Evolutionary conservation across 2,329 filamentous ascomycete genomes (phyloP).

Genomic region (Lachnellula subtilissima): DNA sequence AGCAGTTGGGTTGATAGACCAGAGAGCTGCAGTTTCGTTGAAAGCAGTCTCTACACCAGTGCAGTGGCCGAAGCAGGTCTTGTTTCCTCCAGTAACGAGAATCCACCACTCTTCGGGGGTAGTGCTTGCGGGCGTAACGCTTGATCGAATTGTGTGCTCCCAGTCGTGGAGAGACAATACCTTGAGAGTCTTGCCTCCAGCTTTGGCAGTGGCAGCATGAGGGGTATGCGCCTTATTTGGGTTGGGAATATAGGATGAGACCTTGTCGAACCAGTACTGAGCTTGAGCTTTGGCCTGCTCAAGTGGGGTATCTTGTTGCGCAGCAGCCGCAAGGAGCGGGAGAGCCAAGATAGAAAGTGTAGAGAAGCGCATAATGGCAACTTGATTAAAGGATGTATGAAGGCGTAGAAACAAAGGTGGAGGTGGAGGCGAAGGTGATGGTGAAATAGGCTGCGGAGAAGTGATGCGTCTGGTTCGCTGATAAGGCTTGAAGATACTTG

Average conservation of each 20-base stretch:
- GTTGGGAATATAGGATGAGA: conserved; percentile 50
- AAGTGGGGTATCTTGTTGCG: conserved; percentile 47
- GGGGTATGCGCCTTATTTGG: conserved; percentile 37
- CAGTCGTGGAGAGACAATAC: conserved; percentile 65
- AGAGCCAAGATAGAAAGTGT: conserved; percentile 47
- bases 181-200: conserved; percentile 48
- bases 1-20: conserved; percentile 54
- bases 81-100: conserved; percentile 69
- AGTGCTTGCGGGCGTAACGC: conserved; percentile 53
- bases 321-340: conserved; percentile 50
- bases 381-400: conserved; percentile 3
- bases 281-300: conserved; percentile 59
- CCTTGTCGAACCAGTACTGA: conserved; percentile 58
- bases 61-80: conserved; percentile 68
- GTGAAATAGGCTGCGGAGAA: conserved; percentile 7
- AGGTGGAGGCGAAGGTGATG: conserved; percentile 4
- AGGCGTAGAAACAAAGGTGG: not conserved
- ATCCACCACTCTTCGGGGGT: conserved; percentile 73
- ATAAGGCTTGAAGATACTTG: conserved; percentile 14
- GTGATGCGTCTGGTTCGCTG: conserved; percentile 2
- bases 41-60: conserved; percentile 58
- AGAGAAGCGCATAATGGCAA: conserved; percentile 52
- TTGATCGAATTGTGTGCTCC: conserved; percentile 61
- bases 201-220: conserved; percentile 45
- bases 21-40: conserved; percentile 60